A percentile compares a stretch with the other conserved stretches of the same genome.
Evolutionary conservation across 306 rosid genomes (phyloP).

Genomic region (Neltuma alba): DNA sequence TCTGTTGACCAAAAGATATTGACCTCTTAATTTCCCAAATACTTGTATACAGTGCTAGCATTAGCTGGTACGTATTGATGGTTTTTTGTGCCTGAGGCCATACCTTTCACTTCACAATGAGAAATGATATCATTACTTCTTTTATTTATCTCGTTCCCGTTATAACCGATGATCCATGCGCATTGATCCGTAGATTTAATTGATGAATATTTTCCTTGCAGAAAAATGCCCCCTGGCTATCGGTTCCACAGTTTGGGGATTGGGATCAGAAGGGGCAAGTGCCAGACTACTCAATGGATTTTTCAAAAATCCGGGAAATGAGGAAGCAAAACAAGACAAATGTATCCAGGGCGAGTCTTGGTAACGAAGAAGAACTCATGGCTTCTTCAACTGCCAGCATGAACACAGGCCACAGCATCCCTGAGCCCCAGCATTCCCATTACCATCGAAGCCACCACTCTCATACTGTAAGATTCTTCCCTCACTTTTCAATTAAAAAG

Average conservation of each 20-base stretch:
- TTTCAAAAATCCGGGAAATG: constrained; percentile 91
- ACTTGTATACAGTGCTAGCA: not conserved
- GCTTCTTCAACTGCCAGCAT: constrained; percentile 47
- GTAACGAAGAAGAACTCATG: constrained; percentile 89
- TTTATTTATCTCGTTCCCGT: not conserved
- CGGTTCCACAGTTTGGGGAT: constrained; percentile 93
- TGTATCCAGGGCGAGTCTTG: constrained; percentile 89
- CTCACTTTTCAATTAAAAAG: constrained; percentile 22
- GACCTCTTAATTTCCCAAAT: not conserved
- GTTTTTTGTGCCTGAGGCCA: constrained; percentile 3
- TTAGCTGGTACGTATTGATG: constrained; percentile 1
- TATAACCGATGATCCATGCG: not conserved
- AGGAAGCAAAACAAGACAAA: constrained; percentile 96
- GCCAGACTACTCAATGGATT: constrained; percentile 93
- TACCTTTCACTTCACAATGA: constrained; percentile 12
- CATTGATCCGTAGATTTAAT: constrained; percentile 11
- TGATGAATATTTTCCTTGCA: constrained; percentile 30
- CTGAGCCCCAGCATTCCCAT: constrained; percentile 57
- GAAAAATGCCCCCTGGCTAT: constrained; percentile 89
- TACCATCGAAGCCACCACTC: constrained; percentile 66
- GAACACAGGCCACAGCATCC: constrained; percentile 36
- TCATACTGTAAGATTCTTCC: constrained; percentile 72
- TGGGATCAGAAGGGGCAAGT: constrained; percentile 96
- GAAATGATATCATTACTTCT: not conserved
- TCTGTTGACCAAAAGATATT: not conserved